Evolutionary conservation across 2,329 filamentous ascomycete genomes (phyloP), one percentile per base, ranked within the genome.

Genomic region (Diaporthe velutina): DNA sequence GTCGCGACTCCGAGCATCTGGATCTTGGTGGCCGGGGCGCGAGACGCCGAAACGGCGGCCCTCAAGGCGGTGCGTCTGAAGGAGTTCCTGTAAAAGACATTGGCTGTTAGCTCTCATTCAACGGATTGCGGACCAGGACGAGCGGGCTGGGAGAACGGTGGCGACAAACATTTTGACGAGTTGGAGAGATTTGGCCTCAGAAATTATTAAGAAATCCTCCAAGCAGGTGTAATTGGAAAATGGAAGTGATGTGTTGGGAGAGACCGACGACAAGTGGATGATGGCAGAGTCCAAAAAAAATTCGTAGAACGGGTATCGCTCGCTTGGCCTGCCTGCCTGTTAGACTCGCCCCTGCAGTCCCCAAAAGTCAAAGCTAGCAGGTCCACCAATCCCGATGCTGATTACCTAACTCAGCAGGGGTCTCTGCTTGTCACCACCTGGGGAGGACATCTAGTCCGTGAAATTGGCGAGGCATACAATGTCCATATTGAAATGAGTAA

Each of bases 1-100:
- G 74, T 76, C 45, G 79, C 78, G 55, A 80, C 76, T 15, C 78
- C 78, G 64, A 79, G 64, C 73, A 78, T 60, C 22, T 77, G 75
- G 30, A 77, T 68, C 74, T 80, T 77, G 57, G 77, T 67, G 2
- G 77, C 74, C 12, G 78, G 76, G 15, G 78, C 77, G 60, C 79
- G 80, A 70, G 81, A 78, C 42, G 80, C 82, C 54, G 81, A 79
- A 40, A 80, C 73, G 77, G 80, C 82, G 38, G 80, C 80, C 73
- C 82, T 79, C 71, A 83, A 70, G 52, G 80, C 80, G 64, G 80
- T 79, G 74, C 81, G 81, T 76, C 83, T 82, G 60, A 84, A 61
- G 30, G 80, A 81, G 71, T 83, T 78, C 83, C 82, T 84, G 45
- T 52, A 60, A 30, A 50, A 54, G 30, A 52, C 25, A 38, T 73